Conservation (phyloP, 2,329 filamentous ascomycete genomes). For the Chrysoporthe cubensis region DNA sequence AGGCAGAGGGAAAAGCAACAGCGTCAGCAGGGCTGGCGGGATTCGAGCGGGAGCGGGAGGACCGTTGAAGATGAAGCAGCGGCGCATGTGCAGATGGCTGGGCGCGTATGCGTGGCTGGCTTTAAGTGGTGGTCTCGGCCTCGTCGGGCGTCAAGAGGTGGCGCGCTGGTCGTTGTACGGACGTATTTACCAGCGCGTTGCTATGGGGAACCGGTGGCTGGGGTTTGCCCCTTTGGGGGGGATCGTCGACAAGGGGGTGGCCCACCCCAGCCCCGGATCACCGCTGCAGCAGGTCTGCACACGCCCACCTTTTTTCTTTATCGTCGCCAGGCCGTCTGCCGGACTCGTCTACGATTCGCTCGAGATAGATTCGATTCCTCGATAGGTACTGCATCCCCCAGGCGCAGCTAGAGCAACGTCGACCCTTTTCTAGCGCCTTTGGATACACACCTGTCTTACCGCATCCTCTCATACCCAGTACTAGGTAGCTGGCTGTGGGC, state of each 20-base stretch:
- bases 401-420: too few species aligned
- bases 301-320: too few species aligned
- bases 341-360: too few species aligned
- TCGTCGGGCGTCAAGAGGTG: slow-evolving; percentile 2
- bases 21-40: slow-evolving; percentile 3
- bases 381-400: too few species aligned
- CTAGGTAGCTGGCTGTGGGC: too few species aligned
- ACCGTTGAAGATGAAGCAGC: slow-evolving; percentile 12
- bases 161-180: not conserved
- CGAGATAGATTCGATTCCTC: too few species aligned
- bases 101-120: slow-evolving; percentile 23
- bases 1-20: not conserved
- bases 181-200: slow-evolving; percentile 27
- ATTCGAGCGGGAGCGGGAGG: not conserved
- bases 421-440: too few species aligned
- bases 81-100: slow-evolving; percentile 14
- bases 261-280: slow-evolving; percentile 9
- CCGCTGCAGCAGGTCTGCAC: not conserved
- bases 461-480: too few species aligned
- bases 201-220: slow-evolving; percentile 26
- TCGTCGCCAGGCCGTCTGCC: too few species aligned
- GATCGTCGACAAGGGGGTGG: not conserved
- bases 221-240: slow-evolving; percentile 34
- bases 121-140: slow-evolving; percentile 8
- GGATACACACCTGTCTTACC: too few species aligned